Base-by-base conservation (phyloP, 176 grass and related monocot genomes). In the Areca catechu region DNA sequence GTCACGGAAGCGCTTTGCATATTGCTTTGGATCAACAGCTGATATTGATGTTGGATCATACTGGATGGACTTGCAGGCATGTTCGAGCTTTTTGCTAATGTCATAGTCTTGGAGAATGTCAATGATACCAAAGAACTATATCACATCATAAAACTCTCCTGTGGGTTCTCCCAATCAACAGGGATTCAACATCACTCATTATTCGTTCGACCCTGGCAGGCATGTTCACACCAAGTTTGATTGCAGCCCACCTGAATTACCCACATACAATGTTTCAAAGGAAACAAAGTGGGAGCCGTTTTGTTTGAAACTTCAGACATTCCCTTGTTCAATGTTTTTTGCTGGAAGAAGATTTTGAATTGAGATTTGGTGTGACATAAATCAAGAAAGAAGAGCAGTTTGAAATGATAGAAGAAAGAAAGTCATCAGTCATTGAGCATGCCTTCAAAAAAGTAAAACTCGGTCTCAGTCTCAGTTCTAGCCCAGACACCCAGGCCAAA, bases 61-160 rank as follows among this genome's bases (percentile, higher is more conserved):
- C 48, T 84, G 84, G 73, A 84, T 81, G 19, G 89, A 95, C 61
- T 95, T 95, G 60, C 88, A 95, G 4, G 89, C 89, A 23, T 94
- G 89, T 21, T 94, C 89, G 14, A 94, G 89, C 63, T 94, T 94
- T 74, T 94, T 94, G 48, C 89, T 94, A 15, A 89, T 89, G 19
- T 89, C 89, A 24, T 89, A 95, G 49, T 95, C 90, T 65, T 95
- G 90, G 4, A 95, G 73, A 69, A 95, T 95, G 51, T 95, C 90
- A 22, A 95, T 95, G 51, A 89, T 95, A 50, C 89, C 89, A 18
- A 95, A 95, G 70, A 85, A 95, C 22, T 89, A 62, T 18, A 95
- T 63, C 7, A 95, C 85, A 22, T 85, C 81, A 3, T 74, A 75
- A 28, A 83, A 89, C 48, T 95, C 85, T 0, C 90, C 85, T 43